Percentiles rank a stretch among this genome's conserved stretches.
phyloP scores from a whole-genome alignment of 345 rosid genomes.

The Sonneratia alba region DNA sequence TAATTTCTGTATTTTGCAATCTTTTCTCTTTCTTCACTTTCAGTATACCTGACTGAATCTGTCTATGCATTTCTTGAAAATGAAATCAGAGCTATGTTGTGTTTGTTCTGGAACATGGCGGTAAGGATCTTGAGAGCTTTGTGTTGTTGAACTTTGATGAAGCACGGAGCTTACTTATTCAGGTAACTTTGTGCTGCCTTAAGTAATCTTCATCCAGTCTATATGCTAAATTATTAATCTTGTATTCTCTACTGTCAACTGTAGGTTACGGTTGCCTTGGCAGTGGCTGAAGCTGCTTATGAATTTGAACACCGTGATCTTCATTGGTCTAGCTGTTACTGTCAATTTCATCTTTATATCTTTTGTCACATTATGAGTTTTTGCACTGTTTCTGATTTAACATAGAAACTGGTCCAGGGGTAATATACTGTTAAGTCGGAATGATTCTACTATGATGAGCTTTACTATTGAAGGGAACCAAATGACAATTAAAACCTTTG shows the following conservation, averaged over 20 bases:
- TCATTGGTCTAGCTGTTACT: conserved; percentile 51
- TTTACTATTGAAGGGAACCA: conserved; percentile 59
- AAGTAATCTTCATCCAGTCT: neutral
- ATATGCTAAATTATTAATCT: neutral
- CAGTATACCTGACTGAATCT: neutral
- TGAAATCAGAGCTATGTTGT: conserved; percentile 64
- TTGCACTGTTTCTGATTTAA: conserved; percentile 2
- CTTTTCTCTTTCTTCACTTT: neutral
- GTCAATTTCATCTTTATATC: neutral
- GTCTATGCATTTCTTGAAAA: conserved; percentile 1
- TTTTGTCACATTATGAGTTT: conserved; percentile 5
- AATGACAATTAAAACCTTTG: conserved; percentile 40
- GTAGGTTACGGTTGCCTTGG: conserved; percentile 83
- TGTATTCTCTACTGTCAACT: conserved; percentile 12
- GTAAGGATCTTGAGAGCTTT: conserved; percentile 90
- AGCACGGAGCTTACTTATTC: conserved; percentile 71
- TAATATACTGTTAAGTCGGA: conserved; percentile 69
- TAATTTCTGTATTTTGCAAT: neutral
- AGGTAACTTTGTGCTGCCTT: conserved; percentile 29
- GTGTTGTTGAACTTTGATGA: conserved; percentile 71
- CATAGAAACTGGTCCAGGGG: conserved; percentile 46
- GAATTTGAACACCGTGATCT: conserved; percentile 93
- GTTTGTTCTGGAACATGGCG: conserved; percentile 91
- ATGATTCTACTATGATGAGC: conserved; percentile 34
- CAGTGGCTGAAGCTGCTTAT: conserved; percentile 89